Conservation (phyloP, 768 basidiomycete species). For the Boletus pseudopeckii region DNA sequence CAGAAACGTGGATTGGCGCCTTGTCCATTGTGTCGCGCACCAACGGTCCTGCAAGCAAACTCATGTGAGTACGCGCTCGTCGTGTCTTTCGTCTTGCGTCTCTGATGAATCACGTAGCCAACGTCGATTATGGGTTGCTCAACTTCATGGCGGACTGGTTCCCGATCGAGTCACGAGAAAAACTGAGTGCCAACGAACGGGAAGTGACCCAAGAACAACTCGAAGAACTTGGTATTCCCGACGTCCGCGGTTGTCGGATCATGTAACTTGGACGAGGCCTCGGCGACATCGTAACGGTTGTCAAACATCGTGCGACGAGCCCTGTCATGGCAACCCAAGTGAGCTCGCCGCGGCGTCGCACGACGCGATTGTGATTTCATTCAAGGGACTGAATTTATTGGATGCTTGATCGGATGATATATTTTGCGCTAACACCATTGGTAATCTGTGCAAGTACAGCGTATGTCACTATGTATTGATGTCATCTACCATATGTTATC, state of each 20-base stretch:
- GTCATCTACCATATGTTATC: too few relatives aligned
- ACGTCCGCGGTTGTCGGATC: conserved; percentile 34
- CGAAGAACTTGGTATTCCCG: conserved; percentile 55
- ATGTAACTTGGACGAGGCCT: conserved; percentile 32
- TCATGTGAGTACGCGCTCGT: conserved; percentile 49
- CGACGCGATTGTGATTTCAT: background rate
- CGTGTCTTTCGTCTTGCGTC: background rate
- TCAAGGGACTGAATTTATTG: background rate
- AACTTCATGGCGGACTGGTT: conserved; percentile 95
- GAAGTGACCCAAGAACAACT: conserved; percentile 73
- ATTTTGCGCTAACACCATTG: background rate
- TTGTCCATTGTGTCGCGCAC: conserved; percentile 84
- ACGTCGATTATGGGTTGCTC: conserved; percentile 73
- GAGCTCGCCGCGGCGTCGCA: background rate
- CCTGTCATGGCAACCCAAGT: background rate
- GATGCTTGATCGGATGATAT: background rate
- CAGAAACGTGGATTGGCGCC: conserved; percentile 71
- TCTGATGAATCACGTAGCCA: conserved; percentile 41
- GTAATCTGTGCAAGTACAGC: too few relatives aligned
- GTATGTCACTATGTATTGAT: too few relatives aligned
- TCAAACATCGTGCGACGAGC: background rate
- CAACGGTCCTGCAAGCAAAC: conserved; percentile 73
- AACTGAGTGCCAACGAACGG: conserved; percentile 68
- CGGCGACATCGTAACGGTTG: too few relatives aligned
- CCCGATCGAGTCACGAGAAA: conserved; percentile 73